A percentile compares a stretch with the other conserved stretches of the same genome.
Evolutionary conservation across 441 rosid species (phyloP).

Genomic region (Cnidoscolus chayamansa): DNA sequence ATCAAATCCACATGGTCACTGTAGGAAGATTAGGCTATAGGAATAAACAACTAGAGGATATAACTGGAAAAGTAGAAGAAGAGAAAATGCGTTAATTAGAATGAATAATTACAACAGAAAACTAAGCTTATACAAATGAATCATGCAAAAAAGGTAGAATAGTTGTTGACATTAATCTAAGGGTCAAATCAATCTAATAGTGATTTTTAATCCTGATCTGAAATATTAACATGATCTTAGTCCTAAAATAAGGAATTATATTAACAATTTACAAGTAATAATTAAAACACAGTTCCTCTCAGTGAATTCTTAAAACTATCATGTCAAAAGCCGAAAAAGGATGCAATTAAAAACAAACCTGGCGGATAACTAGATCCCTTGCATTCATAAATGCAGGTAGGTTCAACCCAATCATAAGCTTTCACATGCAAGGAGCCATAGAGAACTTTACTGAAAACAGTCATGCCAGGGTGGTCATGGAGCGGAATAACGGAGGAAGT

Average conservation of each 20-base stretch:
- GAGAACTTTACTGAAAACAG: slow-evolving; percentile 85
- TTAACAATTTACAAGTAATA: not conserved
- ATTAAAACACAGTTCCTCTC: not conserved
- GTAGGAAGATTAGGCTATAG: slow-evolving; percentile 2
- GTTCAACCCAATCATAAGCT: slow-evolving; percentile 92
- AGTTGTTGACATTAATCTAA: no score
- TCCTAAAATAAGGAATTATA: no score
- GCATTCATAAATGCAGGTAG: slow-evolving; percentile 49
- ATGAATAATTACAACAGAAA: no score
- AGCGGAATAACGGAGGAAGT: slow-evolving; percentile 88
- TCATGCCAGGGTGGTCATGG: slow-evolving; percentile 93
- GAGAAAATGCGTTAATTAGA: no score
- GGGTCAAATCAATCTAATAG: no score
- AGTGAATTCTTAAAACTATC: slow-evolving; percentile 1
- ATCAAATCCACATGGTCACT: not conserved
- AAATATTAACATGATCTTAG: no score
- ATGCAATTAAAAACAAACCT: slow-evolving; percentile 36
- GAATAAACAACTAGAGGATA: slow-evolving; percentile 1
- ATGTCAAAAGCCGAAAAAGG: slow-evolving; percentile 10
- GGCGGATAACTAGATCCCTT: slow-evolving; percentile 39
- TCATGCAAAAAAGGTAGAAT: no score
- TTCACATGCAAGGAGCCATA: slow-evolving; percentile 89
- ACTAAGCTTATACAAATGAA: no score
- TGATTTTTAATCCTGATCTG: no score
- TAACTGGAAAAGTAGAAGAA: no score